Conservation (phyloP, 164 flowering plant genomes). For the Saururus chinensis region DNA sequence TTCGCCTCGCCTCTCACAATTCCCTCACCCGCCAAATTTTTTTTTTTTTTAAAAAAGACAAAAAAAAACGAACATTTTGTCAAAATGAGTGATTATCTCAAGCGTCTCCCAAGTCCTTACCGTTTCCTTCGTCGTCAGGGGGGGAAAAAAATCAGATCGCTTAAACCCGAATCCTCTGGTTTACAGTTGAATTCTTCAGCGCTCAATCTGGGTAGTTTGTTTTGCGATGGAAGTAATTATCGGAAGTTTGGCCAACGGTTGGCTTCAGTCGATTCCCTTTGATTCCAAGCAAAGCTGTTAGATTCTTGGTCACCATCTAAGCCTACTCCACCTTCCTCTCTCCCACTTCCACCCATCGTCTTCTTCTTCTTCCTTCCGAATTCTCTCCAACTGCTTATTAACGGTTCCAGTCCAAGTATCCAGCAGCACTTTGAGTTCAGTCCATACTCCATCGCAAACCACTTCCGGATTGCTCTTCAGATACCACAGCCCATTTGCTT, state of each 20-base stretch:
- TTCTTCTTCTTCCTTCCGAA: not conserved
- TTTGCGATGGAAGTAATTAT: conserved; percentile 24
- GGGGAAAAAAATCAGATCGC: not conserved
- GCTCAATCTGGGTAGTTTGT: conserved; percentile 13
- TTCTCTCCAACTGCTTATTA: not conserved
- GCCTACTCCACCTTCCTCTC: conserved; percentile 39
- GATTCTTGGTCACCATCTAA: conserved; percentile 86
- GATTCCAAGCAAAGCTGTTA: conserved; percentile 53
- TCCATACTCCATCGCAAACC: no score
- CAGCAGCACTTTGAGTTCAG: no score
- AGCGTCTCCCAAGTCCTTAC: not conserved
- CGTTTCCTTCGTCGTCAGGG: not conserved
- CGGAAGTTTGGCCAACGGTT: conserved; percentile 62
- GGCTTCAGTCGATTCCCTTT: conserved; percentile 33
- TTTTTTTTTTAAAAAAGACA: no score
- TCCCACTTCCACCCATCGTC: conserved; percentile 7
- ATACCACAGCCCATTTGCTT: no score
- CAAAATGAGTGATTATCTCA: not conserved
- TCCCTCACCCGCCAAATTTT: conserved; percentile 15
- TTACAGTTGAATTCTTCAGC: conserved; percentile 7
- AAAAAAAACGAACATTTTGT: not conserved
- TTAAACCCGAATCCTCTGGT: conserved; percentile 5
- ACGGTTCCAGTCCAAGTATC: not conserved
- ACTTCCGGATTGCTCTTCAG: no score
- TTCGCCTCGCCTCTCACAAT: conserved; percentile 1